Base-by-base conservation (phyloP, 176 grass and related monocot genomes). In the Hyparrhenia diplandra region DNA sequence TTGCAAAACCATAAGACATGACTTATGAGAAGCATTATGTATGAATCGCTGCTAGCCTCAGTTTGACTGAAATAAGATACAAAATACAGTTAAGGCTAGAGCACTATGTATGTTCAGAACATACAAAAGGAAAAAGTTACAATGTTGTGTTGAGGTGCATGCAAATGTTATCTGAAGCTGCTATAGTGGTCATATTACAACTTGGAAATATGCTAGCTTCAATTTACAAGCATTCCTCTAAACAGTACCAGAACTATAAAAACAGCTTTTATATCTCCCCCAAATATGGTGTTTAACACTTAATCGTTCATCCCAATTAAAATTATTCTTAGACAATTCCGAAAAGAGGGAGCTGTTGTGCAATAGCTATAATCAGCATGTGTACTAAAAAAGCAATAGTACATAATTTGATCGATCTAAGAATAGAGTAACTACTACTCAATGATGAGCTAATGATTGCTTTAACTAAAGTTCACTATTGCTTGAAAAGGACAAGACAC, bases 61-160 rank as follows among this genome's bases (percentile, higher is more conserved):
- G 36, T 39, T 80, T 83, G 12, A 20, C 51, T 54, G 17, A 32
- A 23, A 79, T 74, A 66, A 67, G 31, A 69, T 37, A 66, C 58
- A 14, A 78, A 28, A 4, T 18, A 60, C 31, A 10, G 45, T 51
- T 45, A 36, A 64, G 28, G 28, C 61, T 74, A 17, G 13, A 42
- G n/a, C 31, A 32, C 4, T 8, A 40, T 34, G 2, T 6, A 36
- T 8, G 30, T 84, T 62, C 39, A 14, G 13, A 47, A 30, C 35
- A 74, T 47, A 39, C 14, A 76, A 20, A 18, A 78, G 47, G 6
- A 24, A 47, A 81, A 16, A 16, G 10, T 47, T 69, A 21, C 30
- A 79, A 52, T 49, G 13, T 71, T 49, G 12, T 69, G 27, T 21
- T 71, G 14, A 16, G 37, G 14, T 57, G 29, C 40, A 49, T 64